Percentiles rank a stretch among this genome's conserved stretches.
Conservation (phyloP, 2,329 filamentous ascomycete species). For the Microcera coccophila region DNA sequence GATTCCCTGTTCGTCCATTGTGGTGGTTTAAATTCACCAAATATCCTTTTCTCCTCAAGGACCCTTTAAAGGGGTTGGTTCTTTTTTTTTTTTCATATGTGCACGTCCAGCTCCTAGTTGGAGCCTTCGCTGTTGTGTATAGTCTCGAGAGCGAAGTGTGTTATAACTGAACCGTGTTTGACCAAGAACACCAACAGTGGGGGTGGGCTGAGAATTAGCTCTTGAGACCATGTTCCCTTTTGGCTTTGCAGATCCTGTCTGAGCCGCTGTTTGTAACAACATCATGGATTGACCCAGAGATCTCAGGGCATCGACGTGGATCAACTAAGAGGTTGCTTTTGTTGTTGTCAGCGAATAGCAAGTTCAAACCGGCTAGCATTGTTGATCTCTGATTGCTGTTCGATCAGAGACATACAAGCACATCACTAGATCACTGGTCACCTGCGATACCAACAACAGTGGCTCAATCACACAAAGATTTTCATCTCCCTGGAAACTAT, state of each 20-base stretch:
- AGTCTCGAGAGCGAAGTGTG: background rate
- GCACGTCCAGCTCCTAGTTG: background rate
- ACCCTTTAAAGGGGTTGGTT: too few species aligned
- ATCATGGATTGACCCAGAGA: too few species aligned
- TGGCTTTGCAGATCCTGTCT: too few species aligned
- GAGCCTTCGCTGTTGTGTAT: background rate
- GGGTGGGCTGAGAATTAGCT: too few species aligned
- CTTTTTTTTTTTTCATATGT: slow-evolving; percentile 11
- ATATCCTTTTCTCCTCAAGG: slow-evolving; percentile 5
- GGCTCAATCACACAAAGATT: background rate
- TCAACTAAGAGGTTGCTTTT: background rate
- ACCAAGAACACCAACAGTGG: too few species aligned
- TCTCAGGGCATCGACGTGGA: too few species aligned
- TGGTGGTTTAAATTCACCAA: slow-evolving; percentile 18
- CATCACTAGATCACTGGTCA: background rate
- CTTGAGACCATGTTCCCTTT: too few species aligned
- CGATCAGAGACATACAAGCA: background rate
- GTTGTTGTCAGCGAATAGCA: background rate
- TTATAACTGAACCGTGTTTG: too few species aligned
- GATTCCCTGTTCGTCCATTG: slow-evolving; percentile 30
- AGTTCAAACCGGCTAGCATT: background rate
- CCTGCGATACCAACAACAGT: background rate
- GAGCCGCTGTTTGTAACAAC: too few species aligned
- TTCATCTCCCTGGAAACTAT: background rate
- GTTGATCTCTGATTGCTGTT: background rate